Evolutionary conservation across 805 yeast species (phyloP).

Genomic region (Ogataea corticis): DNA sequence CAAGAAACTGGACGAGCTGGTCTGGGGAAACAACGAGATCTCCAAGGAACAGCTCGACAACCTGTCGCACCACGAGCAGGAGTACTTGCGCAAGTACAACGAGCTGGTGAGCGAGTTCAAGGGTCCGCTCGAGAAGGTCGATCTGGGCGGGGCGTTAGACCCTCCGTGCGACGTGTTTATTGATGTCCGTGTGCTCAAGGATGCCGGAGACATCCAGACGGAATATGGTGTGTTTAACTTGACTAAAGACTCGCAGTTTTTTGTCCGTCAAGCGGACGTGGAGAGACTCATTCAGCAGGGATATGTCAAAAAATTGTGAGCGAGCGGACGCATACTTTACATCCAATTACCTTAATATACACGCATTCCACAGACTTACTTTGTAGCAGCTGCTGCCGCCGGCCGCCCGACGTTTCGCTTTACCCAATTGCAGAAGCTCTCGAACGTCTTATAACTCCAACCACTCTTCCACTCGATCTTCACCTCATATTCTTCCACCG

Average conservation of each 20-base stretch:
- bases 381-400: too few species aligned
- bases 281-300: constrained; percentile 95
- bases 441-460: constrained; percentile 24
- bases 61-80: constrained; percentile 76
- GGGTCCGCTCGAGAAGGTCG: constrained; percentile 78
- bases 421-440: constrained; percentile 32
- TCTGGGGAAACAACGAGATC: constrained; percentile 70
- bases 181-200: constrained; percentile 89
- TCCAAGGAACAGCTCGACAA: constrained; percentile 43
- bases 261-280: constrained; percentile 91
- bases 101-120: constrained; percentile 75
- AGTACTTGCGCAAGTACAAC: constrained; percentile 68
- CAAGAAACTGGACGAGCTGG: constrained; percentile 59
- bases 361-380: too few species aligned
- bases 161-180: constrained; percentile 93
- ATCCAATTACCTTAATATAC: too few species aligned
- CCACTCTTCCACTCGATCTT: constrained; percentile 30
- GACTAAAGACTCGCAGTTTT: constrained; percentile 91
- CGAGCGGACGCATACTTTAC: too few species aligned
- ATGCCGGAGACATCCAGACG: constrained; percentile 96
- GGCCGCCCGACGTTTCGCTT: constrained; percentile 2
- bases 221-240: constrained; percentile 95
- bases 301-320: constrained; percentile 63
- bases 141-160: constrained; percentile 80
- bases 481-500: background rate